Conservation (phyloP, 2,329 filamentous ascomycete genomes). For the Diplodia intermedia region DNA sequence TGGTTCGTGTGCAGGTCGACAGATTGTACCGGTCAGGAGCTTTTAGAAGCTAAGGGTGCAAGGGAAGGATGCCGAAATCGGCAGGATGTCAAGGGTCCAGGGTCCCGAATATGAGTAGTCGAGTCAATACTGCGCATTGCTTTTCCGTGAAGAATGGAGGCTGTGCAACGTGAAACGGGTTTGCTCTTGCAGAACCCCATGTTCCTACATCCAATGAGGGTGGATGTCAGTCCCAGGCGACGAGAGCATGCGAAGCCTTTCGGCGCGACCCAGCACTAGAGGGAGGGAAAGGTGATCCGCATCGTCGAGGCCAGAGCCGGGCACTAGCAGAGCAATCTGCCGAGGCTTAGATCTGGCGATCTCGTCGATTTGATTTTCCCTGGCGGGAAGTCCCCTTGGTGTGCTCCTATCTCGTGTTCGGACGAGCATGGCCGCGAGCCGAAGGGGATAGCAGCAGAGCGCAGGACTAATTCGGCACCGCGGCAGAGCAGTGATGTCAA, state of each 20-base stretch:
- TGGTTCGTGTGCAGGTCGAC: background rate
- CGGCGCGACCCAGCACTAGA: background rate
- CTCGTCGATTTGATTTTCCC: constrained; percentile 12
- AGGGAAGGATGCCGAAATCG: background rate
- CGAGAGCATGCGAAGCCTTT: background rate
- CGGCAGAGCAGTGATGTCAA: constrained; percentile 13
- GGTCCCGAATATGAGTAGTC: constrained; percentile 1
- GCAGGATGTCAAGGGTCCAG: background rate
- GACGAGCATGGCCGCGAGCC: background rate
- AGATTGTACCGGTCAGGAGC: background rate
- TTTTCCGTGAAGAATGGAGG: background rate
- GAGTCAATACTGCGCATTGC: background rate
- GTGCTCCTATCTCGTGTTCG: constrained; percentile 4
- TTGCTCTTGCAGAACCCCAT: background rate
- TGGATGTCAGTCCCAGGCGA: background rate
- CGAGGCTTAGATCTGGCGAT: constrained; percentile 8
- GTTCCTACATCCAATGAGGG: no score
- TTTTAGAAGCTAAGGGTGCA: background rate
- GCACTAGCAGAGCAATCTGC: background rate
- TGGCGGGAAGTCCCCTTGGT: background rate
- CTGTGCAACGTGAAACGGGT: background rate
- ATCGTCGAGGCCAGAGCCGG: background rate
- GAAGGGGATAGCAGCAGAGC: background rate
- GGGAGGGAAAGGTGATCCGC: constrained; percentile 7
- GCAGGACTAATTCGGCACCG: constrained; percentile 6